Percentiles rank a stretch among this genome's conserved stretches.
phyloP scores from a whole-genome alignment of 2,329 filamentous ascomycete species.

The Cladosporium cucumerinum region DNA sequence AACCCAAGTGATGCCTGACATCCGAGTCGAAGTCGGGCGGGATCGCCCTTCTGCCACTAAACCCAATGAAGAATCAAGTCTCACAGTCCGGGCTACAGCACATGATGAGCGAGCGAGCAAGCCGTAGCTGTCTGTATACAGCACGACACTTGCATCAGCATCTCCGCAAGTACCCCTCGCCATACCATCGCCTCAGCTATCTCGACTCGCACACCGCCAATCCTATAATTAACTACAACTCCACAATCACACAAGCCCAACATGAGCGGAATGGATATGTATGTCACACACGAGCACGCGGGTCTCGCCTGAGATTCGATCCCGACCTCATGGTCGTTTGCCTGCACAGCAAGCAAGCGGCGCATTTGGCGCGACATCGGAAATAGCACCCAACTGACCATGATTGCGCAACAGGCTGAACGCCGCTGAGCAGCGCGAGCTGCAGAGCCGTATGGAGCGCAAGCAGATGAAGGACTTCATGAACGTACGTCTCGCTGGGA shows the following conservation, averaged over 20 bases:
- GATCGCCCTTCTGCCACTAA: neutral
- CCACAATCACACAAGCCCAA: conserved; percentile 14
- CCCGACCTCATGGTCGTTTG: neutral
- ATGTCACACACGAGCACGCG: conserved; percentile 10
- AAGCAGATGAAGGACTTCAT: conserved; percentile 99
- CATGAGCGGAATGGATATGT: conserved; percentile 34
- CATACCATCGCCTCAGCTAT: neutral
- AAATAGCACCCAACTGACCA: conserved; percentile 18
- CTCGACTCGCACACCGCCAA: neutral
- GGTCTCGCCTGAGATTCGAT: neutral
- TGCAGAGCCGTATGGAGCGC: conserved; percentile 91
- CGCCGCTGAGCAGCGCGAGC: conserved; percentile 80
- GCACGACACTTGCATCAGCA: conserved; percentile 12
- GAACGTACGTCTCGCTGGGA: conserved; percentile 63
- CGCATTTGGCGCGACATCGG: neutral
- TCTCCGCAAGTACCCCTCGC: neutral
- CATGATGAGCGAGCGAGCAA: neutral
- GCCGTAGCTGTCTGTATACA: conserved; percentile 18
- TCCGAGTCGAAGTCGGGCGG: neutral
- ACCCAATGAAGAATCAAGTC: conserved; percentile 4
- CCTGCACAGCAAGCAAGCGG: neutral
- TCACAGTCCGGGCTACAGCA: conserved; percentile 6
- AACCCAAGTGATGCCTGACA: neutral
- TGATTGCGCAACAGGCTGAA: conserved; percentile 56
- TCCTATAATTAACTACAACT: conserved; percentile 6